Evolutionary conservation across 2,329 filamentous ascomycete genomes (phyloP).

Genomic region (Hymenoscyphus infarciens): DNA sequence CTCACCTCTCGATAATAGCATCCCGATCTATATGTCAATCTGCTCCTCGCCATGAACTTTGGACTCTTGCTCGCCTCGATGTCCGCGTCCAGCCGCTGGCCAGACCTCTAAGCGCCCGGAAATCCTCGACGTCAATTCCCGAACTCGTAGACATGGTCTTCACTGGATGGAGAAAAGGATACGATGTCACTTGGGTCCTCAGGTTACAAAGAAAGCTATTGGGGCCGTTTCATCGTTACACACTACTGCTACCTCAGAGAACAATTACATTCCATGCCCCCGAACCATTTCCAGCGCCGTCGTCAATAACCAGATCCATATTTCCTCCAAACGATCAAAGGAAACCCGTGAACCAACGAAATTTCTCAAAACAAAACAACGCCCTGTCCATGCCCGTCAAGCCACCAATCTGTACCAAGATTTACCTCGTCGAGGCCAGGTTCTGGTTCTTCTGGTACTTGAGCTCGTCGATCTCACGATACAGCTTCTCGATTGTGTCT

Average conservation of each 20-base stretch:
- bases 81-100: slow-evolving; percentile 15
- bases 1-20: slow-evolving; percentile 9
- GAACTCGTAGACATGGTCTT: slow-evolving; percentile 11
- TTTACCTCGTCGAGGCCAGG: slow-evolving; percentile 10
- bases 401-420: slow-evolving; percentile 1
- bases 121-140: slow-evolving; percentile 10
- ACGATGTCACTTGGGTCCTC: slow-evolving; percentile 15
- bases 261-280: slow-evolving; percentile 17
- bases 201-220: slow-evolving; percentile 11
- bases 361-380: slow-evolving; percentile 15
- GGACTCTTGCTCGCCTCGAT: slow-evolving; percentile 3
- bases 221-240: slow-evolving; percentile 31
- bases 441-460: slow-evolving; percentile 15
- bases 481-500: slow-evolving; percentile 63
- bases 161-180: slow-evolving; percentile 16
- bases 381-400: not conserved
- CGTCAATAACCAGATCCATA: slow-evolving; percentile 9
- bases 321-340: slow-evolving; percentile 10
- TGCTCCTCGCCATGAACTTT: slow-evolving; percentile 6
- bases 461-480: slow-evolving; percentile 54
- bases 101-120: slow-evolving; percentile 25
- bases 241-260: slow-evolving; percentile 24
- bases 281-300: slow-evolving; percentile 23
- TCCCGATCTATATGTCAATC: slow-evolving; percentile 14
- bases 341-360: slow-evolving; percentile 17